phyloP scores from a whole-genome alignment of 352 stramenopile species.

The Phytophthora tubulina region DNA sequence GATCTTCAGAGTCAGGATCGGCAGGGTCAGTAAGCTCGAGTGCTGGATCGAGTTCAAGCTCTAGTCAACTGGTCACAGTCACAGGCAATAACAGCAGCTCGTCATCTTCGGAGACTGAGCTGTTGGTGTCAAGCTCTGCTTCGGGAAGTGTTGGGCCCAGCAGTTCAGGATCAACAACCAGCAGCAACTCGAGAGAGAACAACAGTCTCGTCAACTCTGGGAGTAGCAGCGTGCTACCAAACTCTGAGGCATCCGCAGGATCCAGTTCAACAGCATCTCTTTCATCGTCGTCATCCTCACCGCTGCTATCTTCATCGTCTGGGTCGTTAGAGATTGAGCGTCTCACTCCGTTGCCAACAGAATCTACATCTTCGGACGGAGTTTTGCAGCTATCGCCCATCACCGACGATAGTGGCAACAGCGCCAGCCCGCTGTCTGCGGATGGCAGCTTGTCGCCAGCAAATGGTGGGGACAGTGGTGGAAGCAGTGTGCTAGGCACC shows the following conservation, averaged over 20 bases:
- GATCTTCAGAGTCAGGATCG: conserved; percentile 12
- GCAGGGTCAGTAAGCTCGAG: conserved; percentile 5
- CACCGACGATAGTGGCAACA: conserved; percentile 32
- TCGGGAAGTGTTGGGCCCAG: conserved; percentile 17
- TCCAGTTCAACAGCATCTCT: conserved; percentile 14
- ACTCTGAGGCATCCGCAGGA: conserved; percentile 11
- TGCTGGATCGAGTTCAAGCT: conserved; percentile 26
- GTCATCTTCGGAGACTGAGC: conserved; percentile 17
- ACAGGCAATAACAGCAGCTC: conserved; percentile 15
- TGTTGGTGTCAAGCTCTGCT: conserved; percentile 26
- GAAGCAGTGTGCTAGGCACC: conserved; percentile 20
- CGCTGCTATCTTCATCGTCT: conserved; percentile 13
- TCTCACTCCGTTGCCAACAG: conserved; percentile 16
- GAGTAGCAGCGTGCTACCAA: conserved; percentile 8
- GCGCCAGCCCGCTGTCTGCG: conserved; percentile 30
- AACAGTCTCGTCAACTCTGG: conserved; percentile 23
- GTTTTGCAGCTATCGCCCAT: conserved; percentile 43
- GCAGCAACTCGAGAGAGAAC: conserved; percentile 16
- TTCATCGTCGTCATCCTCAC: conserved; percentile 23
- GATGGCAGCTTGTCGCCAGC: conserved; percentile 27
- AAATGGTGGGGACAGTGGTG: conserved; percentile 22
- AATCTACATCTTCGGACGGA: conserved; percentile 26
- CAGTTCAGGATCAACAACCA: conserved; percentile 8
- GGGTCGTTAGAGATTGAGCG: conserved; percentile 19
- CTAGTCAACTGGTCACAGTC: background rate